These are phyloP conservation scores for Fagopyrum tataricum DNA, from an alignment of 148 eudicot species.

Conservation along the genomic window DNA sequence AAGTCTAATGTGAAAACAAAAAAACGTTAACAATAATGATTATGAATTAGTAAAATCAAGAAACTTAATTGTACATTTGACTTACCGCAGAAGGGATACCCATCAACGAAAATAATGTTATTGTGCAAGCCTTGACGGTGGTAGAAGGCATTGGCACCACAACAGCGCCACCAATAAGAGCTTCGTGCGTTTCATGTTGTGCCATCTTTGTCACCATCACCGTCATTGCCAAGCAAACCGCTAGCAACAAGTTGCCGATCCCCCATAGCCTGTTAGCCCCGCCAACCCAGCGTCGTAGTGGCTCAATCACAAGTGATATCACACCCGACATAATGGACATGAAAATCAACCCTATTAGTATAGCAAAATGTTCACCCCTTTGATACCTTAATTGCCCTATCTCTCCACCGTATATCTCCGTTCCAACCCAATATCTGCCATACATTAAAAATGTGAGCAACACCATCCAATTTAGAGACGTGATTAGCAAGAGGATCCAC, in stretches of 20 bases:
- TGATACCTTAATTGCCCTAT: slow-evolving; percentile 27
- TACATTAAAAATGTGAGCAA: slow-evolving; percentile 42
- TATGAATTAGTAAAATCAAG: too few species aligned
- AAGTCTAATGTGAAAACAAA: too few species aligned
- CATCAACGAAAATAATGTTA: slow-evolving; percentile 40
- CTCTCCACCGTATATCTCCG: slow-evolving; percentile 43
- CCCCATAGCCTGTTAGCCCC: slow-evolving; percentile 41
- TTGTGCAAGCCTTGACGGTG: slow-evolving; percentile 37
- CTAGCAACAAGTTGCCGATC: slow-evolving; percentile 24
- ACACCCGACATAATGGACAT: slow-evolving; percentile 24
- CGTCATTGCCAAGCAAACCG: slow-evolving; percentile 26
- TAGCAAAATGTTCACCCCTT: slow-evolving; percentile 31
- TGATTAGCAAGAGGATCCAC: slow-evolving; percentile 38
- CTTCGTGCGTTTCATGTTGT: slow-evolving; percentile 17
- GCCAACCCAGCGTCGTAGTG: slow-evolving; percentile 22
- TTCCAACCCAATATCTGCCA: slow-evolving; percentile 50
- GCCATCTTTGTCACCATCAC: slow-evolving; percentile 35
- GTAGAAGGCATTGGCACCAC: slow-evolving; percentile 17
- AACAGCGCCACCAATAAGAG: background rate
- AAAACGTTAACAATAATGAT: too few species aligned
- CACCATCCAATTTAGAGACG: slow-evolving; percentile 46
- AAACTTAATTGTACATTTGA: background rate
- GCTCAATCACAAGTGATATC: slow-evolving; percentile 28
- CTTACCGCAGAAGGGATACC: slow-evolving; percentile 58
- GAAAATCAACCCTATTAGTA: slow-evolving; percentile 32